These are phyloP conservation scores for Chrysoporthe cubensis DNA, from an alignment of 2,329 filamentous ascomycete species.

Conservation along the genomic window DNA sequence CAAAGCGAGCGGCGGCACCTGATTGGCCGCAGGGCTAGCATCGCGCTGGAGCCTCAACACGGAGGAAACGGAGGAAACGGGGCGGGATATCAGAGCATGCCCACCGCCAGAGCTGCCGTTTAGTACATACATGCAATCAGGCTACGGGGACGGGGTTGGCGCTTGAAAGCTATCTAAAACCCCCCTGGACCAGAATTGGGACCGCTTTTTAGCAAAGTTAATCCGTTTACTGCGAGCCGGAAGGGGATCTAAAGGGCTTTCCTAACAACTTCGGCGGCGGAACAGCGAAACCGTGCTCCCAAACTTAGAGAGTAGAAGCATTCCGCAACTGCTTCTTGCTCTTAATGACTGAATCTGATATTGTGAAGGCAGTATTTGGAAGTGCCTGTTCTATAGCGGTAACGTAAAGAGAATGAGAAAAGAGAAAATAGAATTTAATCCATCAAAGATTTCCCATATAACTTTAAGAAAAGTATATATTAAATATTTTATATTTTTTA, in stretches of 20 bases:
- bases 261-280: background rate
- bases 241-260: background rate
- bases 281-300: background rate
- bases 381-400: too few relatives aligned
- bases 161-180: background rate
- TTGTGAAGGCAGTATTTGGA: background rate
- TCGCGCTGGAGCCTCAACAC: background rate
- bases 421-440: too few relatives aligned
- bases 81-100: background rate
- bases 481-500: background rate
- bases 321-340: background rate
- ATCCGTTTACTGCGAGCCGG: background rate
- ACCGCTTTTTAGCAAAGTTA: background rate
- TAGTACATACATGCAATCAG: background rate
- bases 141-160: too few relatives aligned
- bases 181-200: background rate
- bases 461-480: background rate
- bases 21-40: conserved; percentile 8
- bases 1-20: conserved; percentile 11
- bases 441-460: too few relatives aligned
- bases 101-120: background rate
- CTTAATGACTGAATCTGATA: too few relatives aligned
- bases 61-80: too few relatives aligned
- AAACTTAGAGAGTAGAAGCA: background rate
- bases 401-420: too few relatives aligned